These are phyloP conservation scores for Apocynum venetum DNA, from an alignment of 257 asterid species.

Conservation along the genomic window DNA sequence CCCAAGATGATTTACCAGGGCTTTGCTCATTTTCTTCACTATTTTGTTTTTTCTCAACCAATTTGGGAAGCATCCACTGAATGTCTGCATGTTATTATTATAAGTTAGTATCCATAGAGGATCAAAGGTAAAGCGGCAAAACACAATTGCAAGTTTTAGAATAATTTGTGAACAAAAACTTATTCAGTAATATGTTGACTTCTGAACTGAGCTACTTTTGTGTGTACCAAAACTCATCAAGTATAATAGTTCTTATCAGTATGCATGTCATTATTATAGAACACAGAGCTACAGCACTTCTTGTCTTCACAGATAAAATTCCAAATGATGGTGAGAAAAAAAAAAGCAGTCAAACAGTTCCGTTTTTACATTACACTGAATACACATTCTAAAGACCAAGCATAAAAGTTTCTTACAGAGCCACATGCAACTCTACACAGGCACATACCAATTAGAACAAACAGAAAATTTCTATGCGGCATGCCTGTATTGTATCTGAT, in stretches of 20 bases:
- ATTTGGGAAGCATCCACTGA: constrained; percentile 56
- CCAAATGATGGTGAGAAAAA: not conserved
- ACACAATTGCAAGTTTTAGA: not conserved
- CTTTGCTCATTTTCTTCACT: constrained; percentile 52
- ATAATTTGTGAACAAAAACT: not conserved
- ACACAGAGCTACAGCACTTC: not conserved
- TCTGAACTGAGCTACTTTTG: not conserved
- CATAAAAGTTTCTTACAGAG: not conserved
- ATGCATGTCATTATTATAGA: not conserved
- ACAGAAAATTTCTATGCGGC: not conserved
- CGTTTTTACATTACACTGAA: not conserved
- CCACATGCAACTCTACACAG: not conserved
- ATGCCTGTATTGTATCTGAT: not conserved
- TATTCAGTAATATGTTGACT: not conserved
- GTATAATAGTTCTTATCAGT: not conserved
- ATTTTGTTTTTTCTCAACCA: constrained; percentile 74
- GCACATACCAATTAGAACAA: not conserved
- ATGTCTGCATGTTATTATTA: constrained; percentile 51
- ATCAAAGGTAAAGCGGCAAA: not conserved
- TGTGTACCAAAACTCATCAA: not conserved
- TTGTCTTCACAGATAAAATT: not conserved
- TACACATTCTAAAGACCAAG: not conserved
- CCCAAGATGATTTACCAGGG: constrained; percentile 84
- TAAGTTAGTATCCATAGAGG: constrained; percentile 16
- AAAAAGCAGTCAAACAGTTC: not conserved